Evolutionary conservation across 192 early-diverging fungal genomes (phyloP), one percentile per base, ranked within the genome.

Genomic region (Coemansia sp.): DNA sequence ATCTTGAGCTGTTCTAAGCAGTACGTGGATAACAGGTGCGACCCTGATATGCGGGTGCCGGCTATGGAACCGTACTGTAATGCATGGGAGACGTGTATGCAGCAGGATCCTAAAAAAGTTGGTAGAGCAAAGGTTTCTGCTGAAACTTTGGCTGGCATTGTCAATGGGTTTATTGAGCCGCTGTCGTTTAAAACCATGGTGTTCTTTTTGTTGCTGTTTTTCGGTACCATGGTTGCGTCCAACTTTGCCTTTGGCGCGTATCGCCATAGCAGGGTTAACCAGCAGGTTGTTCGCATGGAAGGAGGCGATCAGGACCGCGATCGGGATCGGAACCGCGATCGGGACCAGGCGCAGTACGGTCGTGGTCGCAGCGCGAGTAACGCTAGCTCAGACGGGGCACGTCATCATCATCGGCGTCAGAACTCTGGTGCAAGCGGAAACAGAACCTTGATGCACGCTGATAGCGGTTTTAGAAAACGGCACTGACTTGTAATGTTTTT

Each of bases 151-250:
- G 94, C 91, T 28, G 88, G 91, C 53, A 93, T 94, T 35, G 74
- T 92, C 54, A 94, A 93, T 65, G 86, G 90, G 38, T 91, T 96
- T 64, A 88, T 94, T 37, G 90, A 96, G 35, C 90, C 92, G 8
- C 86, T 96, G 7, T 93, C 92, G n/a, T 88, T 90, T 60, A 96
- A 96, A 63, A 91, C 93, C 0, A 91, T 96, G 91, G 87, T 72
- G 62, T 83, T 86, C 56, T 83, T 86, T 71, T 64, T 79, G 53
- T 57, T 74, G 35, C 53, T 83, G 60, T 83, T 83, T 57, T 69
- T 86, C 52, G 80, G 85, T 60, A 78, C 84, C 2, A 48, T 82
- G 61, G 61, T 76, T 22, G 45, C 78, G 8, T 79, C 84, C 39
- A 81, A 81, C 66, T 82, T 82, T 76, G 84, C 84, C 18, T 82